Base-by-base conservation (phyloP, 1,139 yeast species). In the Saccharomyces hybrid region DNA sequence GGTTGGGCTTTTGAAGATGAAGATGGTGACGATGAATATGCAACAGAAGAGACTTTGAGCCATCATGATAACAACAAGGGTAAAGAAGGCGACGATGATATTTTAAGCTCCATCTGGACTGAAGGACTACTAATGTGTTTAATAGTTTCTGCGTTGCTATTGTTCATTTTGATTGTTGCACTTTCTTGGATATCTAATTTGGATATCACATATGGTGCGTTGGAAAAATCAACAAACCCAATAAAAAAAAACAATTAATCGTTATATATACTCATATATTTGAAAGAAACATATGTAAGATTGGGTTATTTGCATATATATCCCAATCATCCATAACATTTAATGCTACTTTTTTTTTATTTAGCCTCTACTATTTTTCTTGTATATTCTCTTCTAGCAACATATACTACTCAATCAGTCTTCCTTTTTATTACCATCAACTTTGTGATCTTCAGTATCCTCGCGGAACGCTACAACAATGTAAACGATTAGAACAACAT, bases 381-480 rank as follows among this genome's bases (percentile, higher is more conserved):
- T 28, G 14, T 31, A 31, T 34, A 48, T 11, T 23, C 25, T 13
- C 26, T n/a, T n/a, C 26, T 29, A 9, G 5, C 9, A 46, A 46
- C 11, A 25, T 13, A 25, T 42, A n/a, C 25, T 29, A 14, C 8
- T 9, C 31, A 16, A 46, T 54, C 42, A 58, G 9, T 55, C 57
- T 49, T 56, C 50, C 48, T 65, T 60, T 49, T 59, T 61, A 42
- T 62, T 59, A 52, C 60, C 69, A 54, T 70, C 71, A 51, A 72
- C 72, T 42, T 73, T 73, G 38, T 67, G 70, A 48, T 67, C 73
- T 6, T 73, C 67, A n/a, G 83, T 73, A 55, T 88, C 90, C 69
- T 93, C 99, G 27, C 79, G 79, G 69, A 91, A 90, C 0, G 99
- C 98, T 52, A 82, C 91, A 16, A 89, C 77, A 25, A 93, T 86